These are phyloP conservation scores for Secale cereale DNA, from an alignment of 176 grass and related monocot species.

Conservation along the genomic window DNA sequence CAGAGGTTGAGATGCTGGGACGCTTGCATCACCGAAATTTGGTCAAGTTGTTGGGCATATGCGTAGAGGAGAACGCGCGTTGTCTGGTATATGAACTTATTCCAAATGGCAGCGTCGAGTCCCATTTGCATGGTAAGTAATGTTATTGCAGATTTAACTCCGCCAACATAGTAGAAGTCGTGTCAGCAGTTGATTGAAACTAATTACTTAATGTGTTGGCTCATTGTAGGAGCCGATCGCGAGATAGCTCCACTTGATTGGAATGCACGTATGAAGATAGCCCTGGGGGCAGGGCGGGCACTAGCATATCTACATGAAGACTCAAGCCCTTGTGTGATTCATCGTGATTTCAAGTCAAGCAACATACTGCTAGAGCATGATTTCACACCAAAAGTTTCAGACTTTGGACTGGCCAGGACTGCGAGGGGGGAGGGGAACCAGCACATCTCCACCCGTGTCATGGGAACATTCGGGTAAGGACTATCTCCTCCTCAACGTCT, in stretches of 20 bases:
- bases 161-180: slow-evolving; percentile 6
- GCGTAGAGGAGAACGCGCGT: slow-evolving; percentile 69
- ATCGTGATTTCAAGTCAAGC: slow-evolving; percentile 97
- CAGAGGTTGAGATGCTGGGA: slow-evolving; percentile 95
- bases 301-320: slow-evolving; percentile 97
- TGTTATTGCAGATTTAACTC: slow-evolving; percentile 14
- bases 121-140: slow-evolving; percentile 92
- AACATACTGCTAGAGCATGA: slow-evolving; percentile 95
- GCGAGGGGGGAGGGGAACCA: slow-evolving; percentile 79
- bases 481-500: neutral
- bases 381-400: slow-evolving; percentile 92
- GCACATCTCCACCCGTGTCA: slow-evolving; percentile 92
- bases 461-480: slow-evolving; percentile 94
- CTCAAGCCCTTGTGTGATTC: slow-evolving; percentile 93
- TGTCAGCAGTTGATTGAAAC: slow-evolving; percentile 16
- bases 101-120: slow-evolving; percentile 95
- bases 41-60: slow-evolving; percentile 95
- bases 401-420: slow-evolving; percentile 87
- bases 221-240: slow-evolving; percentile 51
- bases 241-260: slow-evolving; percentile 76
- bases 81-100: slow-evolving; percentile 97
- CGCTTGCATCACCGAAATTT: slow-evolving; percentile 96
- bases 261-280: slow-evolving; percentile 93
- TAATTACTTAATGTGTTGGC: slow-evolving; percentile 6
- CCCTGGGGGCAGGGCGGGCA: slow-evolving; percentile 77